Base-by-base conservation (phyloP, 1,284 basidiomycete genomes). In the Pascua sp. region DNA sequence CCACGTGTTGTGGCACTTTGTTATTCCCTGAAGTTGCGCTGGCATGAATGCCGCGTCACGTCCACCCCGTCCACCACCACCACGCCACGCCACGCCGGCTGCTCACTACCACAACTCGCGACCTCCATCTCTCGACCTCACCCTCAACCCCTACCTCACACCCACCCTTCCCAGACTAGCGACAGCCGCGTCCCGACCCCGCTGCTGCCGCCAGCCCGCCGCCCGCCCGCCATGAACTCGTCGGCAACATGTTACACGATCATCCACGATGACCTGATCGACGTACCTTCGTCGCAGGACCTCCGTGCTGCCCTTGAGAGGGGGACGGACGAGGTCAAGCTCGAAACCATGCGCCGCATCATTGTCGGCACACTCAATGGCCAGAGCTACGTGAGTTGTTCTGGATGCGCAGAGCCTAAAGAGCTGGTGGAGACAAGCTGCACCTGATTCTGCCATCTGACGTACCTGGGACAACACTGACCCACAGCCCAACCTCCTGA, bases 341-440 rank as follows among this genome's bases (percentile, higher is more conserved):
- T 97, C 71, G 94, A 98, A 79, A 93, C 94, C 69, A 86, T 98
- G 81, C 86, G 93, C 73, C 89, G 87, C 79, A 96, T 99, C 79
- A 91, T 98, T 68, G 84, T 94, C 59, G 87, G 91, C 47, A 98
- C 94, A 48, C 88, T 97, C 77, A 98, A 97, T 81, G 95, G 95
- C 38, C 91, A 92, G 76, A 83, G 89, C 65, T 80, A 83, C 60
- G 82, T 83, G 53, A 72, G 77, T 68, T 49, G 11, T 8, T 16
- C 2, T 41, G 37, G 37, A 10, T 32, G 36, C n/a, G 24, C 24
- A 32, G 24, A 32, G 24, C 24, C 7, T 32, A 7, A 32, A 13
- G 38, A 2, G 17, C 45, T 32, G 11, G 45, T 39, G 45, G 17
- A 47, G 11, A 12, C 17, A 16, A 36, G 61, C 36, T 49, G 1